phyloP scores from a whole-genome alignment of 805 yeast genomes.

The Clavispora asparagi region DNA sequence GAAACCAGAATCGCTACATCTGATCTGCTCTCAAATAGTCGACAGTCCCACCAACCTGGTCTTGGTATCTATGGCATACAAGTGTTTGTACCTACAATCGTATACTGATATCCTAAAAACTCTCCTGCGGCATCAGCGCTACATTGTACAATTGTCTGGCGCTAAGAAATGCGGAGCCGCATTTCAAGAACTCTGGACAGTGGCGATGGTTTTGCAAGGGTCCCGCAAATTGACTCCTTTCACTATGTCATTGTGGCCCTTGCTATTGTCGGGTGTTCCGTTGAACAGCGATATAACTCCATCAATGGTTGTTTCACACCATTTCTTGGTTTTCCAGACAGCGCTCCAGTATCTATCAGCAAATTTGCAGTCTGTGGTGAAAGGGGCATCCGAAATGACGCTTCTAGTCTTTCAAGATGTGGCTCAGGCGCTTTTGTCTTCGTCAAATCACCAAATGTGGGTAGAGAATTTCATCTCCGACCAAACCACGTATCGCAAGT shows the following conservation, averaged over 20 bases:
- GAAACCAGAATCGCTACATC: background rate
- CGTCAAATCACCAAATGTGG: conserved; percentile 5
- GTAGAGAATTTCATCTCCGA: conserved; percentile 1
- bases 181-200: conserved; percentile 10
- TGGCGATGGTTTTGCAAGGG: conserved; percentile 6
- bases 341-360: conserved; percentile 9
- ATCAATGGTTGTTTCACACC: conserved; percentile 6
- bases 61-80: conserved; percentile 9
- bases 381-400: background rate
- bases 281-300: background rate
- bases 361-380: conserved; percentile 5
- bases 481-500: conserved; percentile 2
- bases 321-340: conserved; percentile 14
- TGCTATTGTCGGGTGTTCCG: conserved; percentile 4
- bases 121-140: conserved; percentile 7
- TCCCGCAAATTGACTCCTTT: background rate
- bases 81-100: conserved; percentile 5
- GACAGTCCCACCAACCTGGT: conserved; percentile 1
- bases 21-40: background rate
- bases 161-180: conserved; percentile 4
- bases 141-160: conserved; percentile 7
- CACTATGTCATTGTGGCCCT: background rate
- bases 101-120: background rate
- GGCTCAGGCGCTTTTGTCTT: conserved; percentile 5
- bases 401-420: conserved; percentile 5